phyloP scores from a whole-genome alignment of 306 rosid genomes.

The Betula pendula region DNA sequence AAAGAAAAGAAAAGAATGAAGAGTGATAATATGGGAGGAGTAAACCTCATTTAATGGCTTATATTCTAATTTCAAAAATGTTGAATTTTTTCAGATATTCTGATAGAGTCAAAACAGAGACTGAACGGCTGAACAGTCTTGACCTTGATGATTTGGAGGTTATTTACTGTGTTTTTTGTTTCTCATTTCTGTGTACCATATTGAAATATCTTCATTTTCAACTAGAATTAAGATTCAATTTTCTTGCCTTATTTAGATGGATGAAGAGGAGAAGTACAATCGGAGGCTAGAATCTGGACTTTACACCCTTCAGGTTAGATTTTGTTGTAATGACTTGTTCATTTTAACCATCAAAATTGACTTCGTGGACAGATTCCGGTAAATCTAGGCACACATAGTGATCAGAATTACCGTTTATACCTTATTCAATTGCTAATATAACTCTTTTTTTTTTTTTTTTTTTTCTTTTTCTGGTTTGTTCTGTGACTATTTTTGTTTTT shows the following conservation, averaged over 20 bases:
- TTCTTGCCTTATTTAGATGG: conserved; percentile 58
- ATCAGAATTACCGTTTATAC: not conserved
- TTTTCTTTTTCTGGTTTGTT: not conserved
- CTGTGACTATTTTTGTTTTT: not conserved
- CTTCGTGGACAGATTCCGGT: not conserved
- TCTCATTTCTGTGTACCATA: conserved; percentile 9
- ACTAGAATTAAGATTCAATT: conserved; percentile 7
- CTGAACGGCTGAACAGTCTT: conserved; percentile 60
- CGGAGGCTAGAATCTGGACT: conserved; percentile 93
- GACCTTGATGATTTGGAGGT: conserved; percentile 94
- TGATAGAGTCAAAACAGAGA: conserved; percentile 79
- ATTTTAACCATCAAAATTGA: not conserved
- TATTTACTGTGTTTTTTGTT: conserved; percentile 10
- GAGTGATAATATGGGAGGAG: not conserved
- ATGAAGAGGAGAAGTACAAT: conserved; percentile 92
- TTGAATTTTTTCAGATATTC: conserved; percentile 61
- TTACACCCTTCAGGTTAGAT: conserved; percentile 84
- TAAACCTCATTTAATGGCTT: conserved; percentile 10
- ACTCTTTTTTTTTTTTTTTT: not conserved
- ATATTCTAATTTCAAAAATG: conserved; percentile 22
- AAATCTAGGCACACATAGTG: not conserved
- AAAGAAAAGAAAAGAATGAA: not conserved
- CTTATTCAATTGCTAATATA: not conserved
- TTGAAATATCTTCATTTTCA: conserved; percentile 1
- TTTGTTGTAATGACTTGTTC: conserved; percentile 9